phyloP scores from a whole-genome alignment of 2,329 filamentous ascomycete genomes.

The Fusarium sp. region DNA sequence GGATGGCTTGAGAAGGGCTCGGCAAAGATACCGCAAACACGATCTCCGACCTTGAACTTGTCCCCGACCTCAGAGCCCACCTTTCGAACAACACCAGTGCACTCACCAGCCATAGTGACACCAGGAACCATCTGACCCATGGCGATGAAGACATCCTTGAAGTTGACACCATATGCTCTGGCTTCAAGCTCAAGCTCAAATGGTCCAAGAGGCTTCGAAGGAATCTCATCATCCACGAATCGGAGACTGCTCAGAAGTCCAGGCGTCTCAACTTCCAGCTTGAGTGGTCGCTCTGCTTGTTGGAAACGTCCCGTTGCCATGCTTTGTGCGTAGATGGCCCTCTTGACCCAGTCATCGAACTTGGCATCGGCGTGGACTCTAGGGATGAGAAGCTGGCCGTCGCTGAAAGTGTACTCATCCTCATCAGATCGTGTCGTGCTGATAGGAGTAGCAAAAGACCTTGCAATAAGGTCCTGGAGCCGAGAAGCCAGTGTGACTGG shows the following conservation, averaged over 20 bases:
- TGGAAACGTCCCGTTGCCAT: slow-evolving; percentile 12
- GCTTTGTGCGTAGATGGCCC: slow-evolving; percentile 1
- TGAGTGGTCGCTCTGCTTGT: slow-evolving; percentile 16
- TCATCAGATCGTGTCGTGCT: slow-evolving; percentile 1
- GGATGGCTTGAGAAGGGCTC: slow-evolving; percentile 30
- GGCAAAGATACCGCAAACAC: slow-evolving; percentile 34
- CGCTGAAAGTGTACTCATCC: slow-evolving; percentile 19
- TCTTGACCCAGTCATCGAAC: slow-evolving; percentile 17
- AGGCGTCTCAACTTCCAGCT: slow-evolving; percentile 23
- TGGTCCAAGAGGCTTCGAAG: slow-evolving; percentile 6
- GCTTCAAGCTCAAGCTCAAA: slow-evolving; percentile 13
- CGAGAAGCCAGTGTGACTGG: not conserved
- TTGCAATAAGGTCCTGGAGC: slow-evolving; percentile 8
- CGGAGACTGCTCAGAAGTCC: slow-evolving; percentile 25
- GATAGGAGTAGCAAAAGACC: slow-evolving; percentile 12
- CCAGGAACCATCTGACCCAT: slow-evolving; percentile 45
- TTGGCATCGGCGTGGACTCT: slow-evolving; percentile 19
- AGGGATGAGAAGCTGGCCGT: slow-evolving; percentile 20
- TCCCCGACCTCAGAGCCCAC: slow-evolving; percentile 45
- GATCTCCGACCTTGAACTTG: slow-evolving; percentile 41
- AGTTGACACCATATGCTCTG: slow-evolving; percentile 43
- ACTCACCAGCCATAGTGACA: slow-evolving; percentile 46
- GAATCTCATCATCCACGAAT: slow-evolving; percentile 18
- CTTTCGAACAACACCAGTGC: slow-evolving; percentile 44
- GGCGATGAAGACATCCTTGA: slow-evolving; percentile 50